Evolutionary conservation across 2,329 filamentous ascomycete species (phyloP).

Genomic region (Aspergillus intermedius): DNA sequence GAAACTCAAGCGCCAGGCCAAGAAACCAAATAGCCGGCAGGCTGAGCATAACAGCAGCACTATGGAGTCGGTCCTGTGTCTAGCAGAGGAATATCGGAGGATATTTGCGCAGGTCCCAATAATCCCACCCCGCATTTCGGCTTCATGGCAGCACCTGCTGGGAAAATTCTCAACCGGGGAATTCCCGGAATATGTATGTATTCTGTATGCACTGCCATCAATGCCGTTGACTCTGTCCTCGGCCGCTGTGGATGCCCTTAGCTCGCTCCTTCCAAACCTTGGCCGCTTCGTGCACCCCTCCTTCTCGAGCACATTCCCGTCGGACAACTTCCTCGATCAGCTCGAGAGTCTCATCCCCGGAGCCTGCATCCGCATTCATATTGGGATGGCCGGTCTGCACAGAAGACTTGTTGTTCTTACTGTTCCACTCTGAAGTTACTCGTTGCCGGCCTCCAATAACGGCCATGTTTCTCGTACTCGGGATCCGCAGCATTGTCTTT

Average conservation of each 20-base stretch:
- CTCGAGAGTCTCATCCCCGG: conserved; percentile 53
- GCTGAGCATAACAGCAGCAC: no score
- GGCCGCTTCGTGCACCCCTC: conserved; percentile 39
- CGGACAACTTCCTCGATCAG: conserved; percentile 58
- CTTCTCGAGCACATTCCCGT: conserved; percentile 42
- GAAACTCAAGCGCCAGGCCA: background rate
- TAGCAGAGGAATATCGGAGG: background rate
- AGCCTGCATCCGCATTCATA: conserved; percentile 42
- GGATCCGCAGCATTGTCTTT: conserved; percentile 81
- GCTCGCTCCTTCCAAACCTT: conserved; percentile 48
- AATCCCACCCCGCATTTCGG: background rate
- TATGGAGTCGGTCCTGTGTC: background rate
- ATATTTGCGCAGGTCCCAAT: background rate
- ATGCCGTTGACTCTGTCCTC: conserved; percentile 27
- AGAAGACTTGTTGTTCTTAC: background rate
- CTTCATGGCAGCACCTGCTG: background rate
- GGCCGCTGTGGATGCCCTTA: conserved; percentile 41
- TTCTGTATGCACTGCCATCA: conserved; percentile 2
- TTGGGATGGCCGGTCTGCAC: conserved; percentile 22
- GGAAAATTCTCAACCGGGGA: background rate
- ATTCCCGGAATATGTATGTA: background rate
- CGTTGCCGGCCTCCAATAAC: conserved; percentile 59
- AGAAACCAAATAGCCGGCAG: background rate
- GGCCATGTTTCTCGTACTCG: conserved; percentile 80
- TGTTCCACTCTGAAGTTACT: conserved; percentile 10